Base-by-base conservation (phyloP, 164 flowering plant genomes). In the Macadamia integrifolia region DNA sequence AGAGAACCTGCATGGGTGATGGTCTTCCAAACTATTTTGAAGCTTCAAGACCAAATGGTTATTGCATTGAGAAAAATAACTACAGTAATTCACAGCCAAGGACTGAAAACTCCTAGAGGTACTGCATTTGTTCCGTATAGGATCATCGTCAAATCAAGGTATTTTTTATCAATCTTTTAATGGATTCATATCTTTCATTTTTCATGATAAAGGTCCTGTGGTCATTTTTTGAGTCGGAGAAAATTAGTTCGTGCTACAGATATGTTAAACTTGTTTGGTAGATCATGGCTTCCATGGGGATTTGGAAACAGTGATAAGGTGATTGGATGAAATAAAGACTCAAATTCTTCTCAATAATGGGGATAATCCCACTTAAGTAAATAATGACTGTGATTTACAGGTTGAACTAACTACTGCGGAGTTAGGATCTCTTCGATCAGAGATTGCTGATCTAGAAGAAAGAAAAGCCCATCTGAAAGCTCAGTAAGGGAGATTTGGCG, bases 381-480 rank as follows among this genome's bases (percentile, higher is more conserved):
- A 23, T 53, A 29, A 30, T 69, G 42, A 58, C 17, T 74, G 57
- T 68, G 13, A 40, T 58, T 67, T 74, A 71, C 85, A 93, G 98
- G 88, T 88, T 74, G 89, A 80, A 76, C 65, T 92, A 63, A 83
- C 75, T 73, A 85, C 83, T 68, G 85, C 78, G 31, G 90, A 94
- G 80, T 62, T 94, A 65, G 90, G 82, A 73, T 84, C 97, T 62
- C 91, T 94, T 72, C 80, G 85, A 72, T 72, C 97, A 65, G 93
- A 88, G 76, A 83, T 94, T 71, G 82, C 85, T 72, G 80, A 79
- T 71, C 71, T 87, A 69, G 99, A 89, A 78, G 97, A 94, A 78
- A 84, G 87, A 71, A 96, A 89, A 80, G 86, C 93, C 69, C 90
- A 84, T 82, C 71, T 83, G 65, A 94, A 87, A 84, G 99, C 99